A percentile compares a stretch with the other conserved stretches of the same genome.
Conservation (phyloP, 768 basidiomycete genomes). For the Saitozyma podzolica region DNA sequence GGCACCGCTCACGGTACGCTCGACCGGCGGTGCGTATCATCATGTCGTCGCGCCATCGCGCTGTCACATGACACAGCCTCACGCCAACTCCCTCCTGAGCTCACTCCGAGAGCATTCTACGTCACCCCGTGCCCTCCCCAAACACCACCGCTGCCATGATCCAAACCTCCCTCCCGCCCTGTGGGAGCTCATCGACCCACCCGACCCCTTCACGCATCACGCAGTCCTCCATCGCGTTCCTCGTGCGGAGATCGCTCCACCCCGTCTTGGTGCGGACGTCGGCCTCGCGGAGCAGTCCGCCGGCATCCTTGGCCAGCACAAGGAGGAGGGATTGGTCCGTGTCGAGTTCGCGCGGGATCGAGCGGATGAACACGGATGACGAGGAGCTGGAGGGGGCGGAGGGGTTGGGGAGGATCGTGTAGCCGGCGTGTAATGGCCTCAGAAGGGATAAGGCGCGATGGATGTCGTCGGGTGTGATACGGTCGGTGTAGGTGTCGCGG, state of each 20-base stretch:
- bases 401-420: conserved; percentile 59
- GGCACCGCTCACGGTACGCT: too few species aligned
- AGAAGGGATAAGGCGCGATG: conserved; percentile 79
- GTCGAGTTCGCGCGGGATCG: conserved; percentile 85
- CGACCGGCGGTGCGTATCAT: too few species aligned
- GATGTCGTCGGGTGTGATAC: conserved; percentile 81
- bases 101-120: too few species aligned
- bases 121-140: conserved; percentile 56
- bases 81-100: too few species aligned
- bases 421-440: conserved; percentile 85
- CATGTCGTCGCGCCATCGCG: too few species aligned
- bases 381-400: conserved; percentile 59
- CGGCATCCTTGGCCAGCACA: conserved; percentile 58
- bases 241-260: conserved; percentile 78
- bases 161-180: conserved; percentile 68
- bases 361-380: conserved; percentile 59
- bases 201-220: conserved; percentile 84
- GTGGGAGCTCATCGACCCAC: conserved; percentile 88
- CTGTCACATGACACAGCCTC: too few species aligned
- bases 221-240: conserved; percentile 82
- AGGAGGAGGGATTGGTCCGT: conserved; percentile 78
- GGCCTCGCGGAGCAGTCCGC: conserved; percentile 68
- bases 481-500: conserved; percentile 12
- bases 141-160: conserved; percentile 83
- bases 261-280: conserved; percentile 62